phyloP scores from a whole-genome alignment of 306 rosid genomes.

The Vigna trinervia region DNA sequence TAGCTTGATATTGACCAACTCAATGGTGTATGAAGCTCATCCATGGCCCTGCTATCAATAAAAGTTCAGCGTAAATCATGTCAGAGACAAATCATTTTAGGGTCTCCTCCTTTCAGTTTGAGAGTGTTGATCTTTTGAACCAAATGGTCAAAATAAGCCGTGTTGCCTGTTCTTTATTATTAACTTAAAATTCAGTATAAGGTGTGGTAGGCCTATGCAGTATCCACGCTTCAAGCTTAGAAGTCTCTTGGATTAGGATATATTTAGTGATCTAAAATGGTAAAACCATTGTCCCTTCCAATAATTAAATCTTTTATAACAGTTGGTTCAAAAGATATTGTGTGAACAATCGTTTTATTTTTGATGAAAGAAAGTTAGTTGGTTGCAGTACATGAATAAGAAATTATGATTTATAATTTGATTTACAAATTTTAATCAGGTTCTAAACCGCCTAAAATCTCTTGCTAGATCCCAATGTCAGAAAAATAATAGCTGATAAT shows the following conservation, averaged over 20 bases:
- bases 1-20: slow-evolving; percentile 20
- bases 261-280: slow-evolving; percentile 5
- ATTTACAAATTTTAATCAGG: not conserved
- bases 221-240: slow-evolving; percentile 30
- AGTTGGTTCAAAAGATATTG: slow-evolving; percentile 13
- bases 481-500: slow-evolving; percentile 21
- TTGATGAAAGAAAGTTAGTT: slow-evolving; percentile 30
- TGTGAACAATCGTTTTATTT: slow-evolving; percentile 22
- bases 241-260: slow-evolving; percentile 15
- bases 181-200: slow-evolving; percentile 1
- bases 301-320: not conserved
- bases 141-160: slow-evolving; percentile 19
- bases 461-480: not conserved
- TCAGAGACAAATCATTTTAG: slow-evolving; percentile 2
- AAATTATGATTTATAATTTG: slow-evolving; percentile 2
- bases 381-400: slow-evolving; percentile 3
- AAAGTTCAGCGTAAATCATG: slow-evolving; percentile 18
- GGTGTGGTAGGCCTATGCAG: not conserved
- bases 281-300: slow-evolving; percentile 7
- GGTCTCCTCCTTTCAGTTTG: not conserved
- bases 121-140: slow-evolving; percentile 25
- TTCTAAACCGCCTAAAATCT: slow-evolving; percentile 18
- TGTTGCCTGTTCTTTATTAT: slow-evolving; percentile 4
- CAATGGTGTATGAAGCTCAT: slow-evolving; percentile 13
- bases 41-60: not conserved